These are phyloP conservation scores for Hypoxylon sp. DNA, from an alignment of 2,329 filamentous ascomycete species.

Conservation along the genomic window DNA sequence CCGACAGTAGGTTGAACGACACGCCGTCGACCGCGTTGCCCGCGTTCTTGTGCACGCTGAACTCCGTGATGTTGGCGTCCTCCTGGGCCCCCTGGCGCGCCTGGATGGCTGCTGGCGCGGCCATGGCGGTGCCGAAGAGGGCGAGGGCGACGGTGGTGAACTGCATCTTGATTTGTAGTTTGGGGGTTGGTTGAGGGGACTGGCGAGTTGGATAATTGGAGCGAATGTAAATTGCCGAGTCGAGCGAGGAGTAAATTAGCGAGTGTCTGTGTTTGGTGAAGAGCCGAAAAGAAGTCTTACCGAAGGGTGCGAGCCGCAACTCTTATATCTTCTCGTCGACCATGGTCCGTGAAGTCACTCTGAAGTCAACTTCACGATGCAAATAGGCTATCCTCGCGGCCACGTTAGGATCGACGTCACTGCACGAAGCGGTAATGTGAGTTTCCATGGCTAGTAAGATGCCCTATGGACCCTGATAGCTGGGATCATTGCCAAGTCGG, in stretches of 20 bases:
- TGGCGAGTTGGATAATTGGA: neutral
- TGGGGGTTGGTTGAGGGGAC: neutral
- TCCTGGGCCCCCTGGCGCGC: conserved; percentile 33
- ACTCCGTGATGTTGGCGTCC: conserved; percentile 47
- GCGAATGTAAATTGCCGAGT: conserved; percentile 7
- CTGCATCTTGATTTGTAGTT: conserved; percentile 45
- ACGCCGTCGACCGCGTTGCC: conserved; percentile 33
- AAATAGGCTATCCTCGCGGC: neutral
- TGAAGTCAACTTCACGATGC: conserved; percentile 9
- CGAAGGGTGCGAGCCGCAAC: neutral
- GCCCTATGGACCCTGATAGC: neutral
- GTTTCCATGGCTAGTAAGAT: conserved; percentile 1
- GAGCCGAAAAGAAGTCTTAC: conserved; percentile 1
- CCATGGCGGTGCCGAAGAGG: conserved; percentile 44
- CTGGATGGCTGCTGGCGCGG: conserved; percentile 11
- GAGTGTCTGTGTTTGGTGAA: conserved; percentile 18
- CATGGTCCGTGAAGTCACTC: neutral
- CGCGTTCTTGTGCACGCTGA: conserved; percentile 47
- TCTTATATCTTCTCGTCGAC: conserved; percentile 22
- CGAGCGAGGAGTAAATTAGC: neutral
- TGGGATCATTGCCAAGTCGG: conserved; percentile 29
- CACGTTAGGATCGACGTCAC: conserved; percentile 32
- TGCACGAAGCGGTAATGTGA: conserved; percentile 28
- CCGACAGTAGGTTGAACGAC: conserved; percentile 35
- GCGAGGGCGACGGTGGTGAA: conserved; percentile 43